These are phyloP conservation scores for Clitoria ternatea DNA, from an alignment of 306 rosid genomes.

Conservation along the genomic window DNA sequence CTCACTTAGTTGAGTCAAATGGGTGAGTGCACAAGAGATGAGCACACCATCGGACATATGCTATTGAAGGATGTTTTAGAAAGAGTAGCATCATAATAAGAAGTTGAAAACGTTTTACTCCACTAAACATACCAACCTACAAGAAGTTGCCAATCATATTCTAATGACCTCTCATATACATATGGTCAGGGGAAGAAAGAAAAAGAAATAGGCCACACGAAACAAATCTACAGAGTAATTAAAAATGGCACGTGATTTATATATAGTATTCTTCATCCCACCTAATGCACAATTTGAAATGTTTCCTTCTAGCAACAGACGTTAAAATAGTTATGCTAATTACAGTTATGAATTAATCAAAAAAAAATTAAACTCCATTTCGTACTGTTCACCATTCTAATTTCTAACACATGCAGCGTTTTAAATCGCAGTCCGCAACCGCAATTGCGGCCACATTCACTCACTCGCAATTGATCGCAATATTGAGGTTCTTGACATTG, in stretches of 20 bases:
- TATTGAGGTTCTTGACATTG: too few species aligned
- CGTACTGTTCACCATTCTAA: too few species aligned
- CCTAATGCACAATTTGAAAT: background rate
- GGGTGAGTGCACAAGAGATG: background rate
- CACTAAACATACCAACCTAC: background rate
- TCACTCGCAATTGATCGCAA: too few species aligned
- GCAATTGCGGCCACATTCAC: too few species aligned
- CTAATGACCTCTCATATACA: constrained; percentile 3
- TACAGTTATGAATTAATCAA: background rate
- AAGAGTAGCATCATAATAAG: background rate
- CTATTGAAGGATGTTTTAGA: background rate
- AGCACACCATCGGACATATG: background rate
- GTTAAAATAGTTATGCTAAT: background rate
- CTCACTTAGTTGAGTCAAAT: background rate
- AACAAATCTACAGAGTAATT: background rate
- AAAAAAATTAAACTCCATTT: background rate
- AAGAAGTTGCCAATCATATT: background rate
- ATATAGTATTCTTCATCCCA: background rate
- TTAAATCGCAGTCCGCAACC: too few species aligned
- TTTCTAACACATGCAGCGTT: too few species aligned
- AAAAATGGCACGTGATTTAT: background rate
- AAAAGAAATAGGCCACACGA: background rate
- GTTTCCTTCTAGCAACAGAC: constrained; percentile 2
- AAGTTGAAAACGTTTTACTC: background rate
- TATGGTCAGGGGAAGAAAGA: background rate